These are phyloP conservation scores for Cryptococcus sp. DNA, from an alignment of 1,284 basidiomycete species.

Conservation along the genomic window DNA sequence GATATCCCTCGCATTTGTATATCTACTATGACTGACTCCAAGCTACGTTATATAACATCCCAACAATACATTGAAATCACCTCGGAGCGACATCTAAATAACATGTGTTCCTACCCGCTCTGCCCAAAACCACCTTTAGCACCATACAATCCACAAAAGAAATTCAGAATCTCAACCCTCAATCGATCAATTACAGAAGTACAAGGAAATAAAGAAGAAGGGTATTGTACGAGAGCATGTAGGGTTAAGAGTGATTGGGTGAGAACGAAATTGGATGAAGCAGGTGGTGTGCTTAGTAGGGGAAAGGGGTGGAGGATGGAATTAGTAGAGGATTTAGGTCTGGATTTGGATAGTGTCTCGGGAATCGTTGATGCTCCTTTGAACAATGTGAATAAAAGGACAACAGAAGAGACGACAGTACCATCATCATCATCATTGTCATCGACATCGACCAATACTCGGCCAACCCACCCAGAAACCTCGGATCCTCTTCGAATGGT, in stretches of 20 bases:
- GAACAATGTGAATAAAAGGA: no score
- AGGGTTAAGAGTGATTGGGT: slow-evolving; percentile 24
- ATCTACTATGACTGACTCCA: not conserved
- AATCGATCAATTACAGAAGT: slow-evolving; percentile 25
- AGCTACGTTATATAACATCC: slow-evolving; percentile 14
- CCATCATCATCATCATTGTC: not conserved
- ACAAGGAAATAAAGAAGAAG: slow-evolving; percentile 35
- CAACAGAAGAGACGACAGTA: no score
- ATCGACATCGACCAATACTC: not conserved
- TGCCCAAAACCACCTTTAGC: slow-evolving; percentile 26
- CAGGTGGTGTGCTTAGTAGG: not conserved
- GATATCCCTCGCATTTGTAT: not conserved
- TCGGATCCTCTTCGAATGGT: no score
- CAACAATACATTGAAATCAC: slow-evolving; percentile 29
- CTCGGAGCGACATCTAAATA: slow-evolving; percentile 40
- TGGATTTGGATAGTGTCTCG: slow-evolving; percentile 3
- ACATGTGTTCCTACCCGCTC: slow-evolving; percentile 34
- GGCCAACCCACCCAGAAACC: not conserved
- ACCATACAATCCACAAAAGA: slow-evolving; percentile 21
- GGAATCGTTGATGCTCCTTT: no score
- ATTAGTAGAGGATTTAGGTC: slow-evolving; percentile 12
- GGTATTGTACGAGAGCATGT: slow-evolving; percentile 29
- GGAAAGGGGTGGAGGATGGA: slow-evolving; percentile 15
- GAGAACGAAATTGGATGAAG: slow-evolving; percentile 15
- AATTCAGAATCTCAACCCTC: slow-evolving; percentile 22